Evolutionary conservation across 306 rosid genomes (phyloP), one percentile per base, ranked within the genome.

Genomic region (Benincasa hispida): DNA sequence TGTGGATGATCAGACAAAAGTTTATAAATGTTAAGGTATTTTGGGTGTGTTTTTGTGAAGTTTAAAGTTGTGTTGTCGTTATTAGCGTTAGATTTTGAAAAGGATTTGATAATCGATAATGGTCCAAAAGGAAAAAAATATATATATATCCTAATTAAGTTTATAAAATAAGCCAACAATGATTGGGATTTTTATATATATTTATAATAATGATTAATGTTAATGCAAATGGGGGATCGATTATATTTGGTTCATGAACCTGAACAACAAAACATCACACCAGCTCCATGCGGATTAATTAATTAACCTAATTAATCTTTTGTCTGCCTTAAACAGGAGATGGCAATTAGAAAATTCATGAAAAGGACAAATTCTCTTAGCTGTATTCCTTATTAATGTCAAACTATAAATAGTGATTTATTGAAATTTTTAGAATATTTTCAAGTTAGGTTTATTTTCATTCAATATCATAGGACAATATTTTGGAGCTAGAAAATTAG

Each of bases 221-320:
- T 17, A 66, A 68, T 68, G 74, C 74, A 68, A 68, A 35, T 68
- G 54, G 74, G 72, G 72, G 54, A 68, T 41, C 2, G 10, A 34
- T 62, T 65, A 9, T 41, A 18, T 50, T 50, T 68, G 74, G 74
- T 68, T 39, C 74, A 68, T 68, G 74, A 68, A 68, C 55, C 54
- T 50, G 8, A 17, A 8, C 55, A 50, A 5, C 55, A 45, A 12
- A 12, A 45, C 18, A 3, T 45, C 18, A 45, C 51, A 15, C 55
- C 55, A 50, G 21, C 21, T 18, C 21, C 55, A 2, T 45, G 18
- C 0, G 21, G 51, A 45, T 45, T 42, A 42, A 48, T 15, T 48
- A 48, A 14, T 50, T 50, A 50, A 17, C 2, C 51, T 50, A 50
- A 50, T 50, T 15, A 39, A 8, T 41, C 5, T 45, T 45, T 45